Evolutionary conservation across 306 rosid species (phyloP).

Genomic region (Sindora glabra): DNA sequence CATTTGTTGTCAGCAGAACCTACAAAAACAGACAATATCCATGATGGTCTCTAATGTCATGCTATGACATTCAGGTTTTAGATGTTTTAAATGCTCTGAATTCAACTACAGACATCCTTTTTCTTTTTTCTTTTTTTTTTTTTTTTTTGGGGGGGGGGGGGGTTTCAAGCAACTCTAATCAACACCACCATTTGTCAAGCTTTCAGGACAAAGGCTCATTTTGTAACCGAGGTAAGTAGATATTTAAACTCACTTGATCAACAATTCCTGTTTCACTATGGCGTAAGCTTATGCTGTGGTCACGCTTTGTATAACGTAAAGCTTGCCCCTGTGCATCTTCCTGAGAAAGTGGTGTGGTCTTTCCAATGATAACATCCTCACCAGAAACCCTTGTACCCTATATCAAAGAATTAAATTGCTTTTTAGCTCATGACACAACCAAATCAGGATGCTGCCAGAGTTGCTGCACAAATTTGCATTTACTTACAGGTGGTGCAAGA

Average conservation of each 20-base stretch:
- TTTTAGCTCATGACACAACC: not conserved
- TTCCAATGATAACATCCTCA: conserved; percentile 95
- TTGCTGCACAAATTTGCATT: not conserved
- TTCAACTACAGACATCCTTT: not conserved
- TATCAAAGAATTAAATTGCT: conserved; percentile 10
- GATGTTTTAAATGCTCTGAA: not conserved
- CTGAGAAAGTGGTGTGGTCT: conserved; percentile 86
- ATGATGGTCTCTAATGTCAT: not conserved
- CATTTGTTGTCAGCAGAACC: conserved; percentile 96
- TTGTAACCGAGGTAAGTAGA: not conserved
- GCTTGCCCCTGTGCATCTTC: conserved; percentile 88
- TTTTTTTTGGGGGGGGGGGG: too few species aligned
- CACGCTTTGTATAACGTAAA: conserved; percentile 79
- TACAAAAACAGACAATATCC: conserved; percentile 17
- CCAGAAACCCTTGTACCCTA: conserved; percentile 99
- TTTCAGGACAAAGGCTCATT: not conserved
- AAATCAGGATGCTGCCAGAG: not conserved
- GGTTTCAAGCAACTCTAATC: not conserved
- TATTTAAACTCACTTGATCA: conserved; percentile 65
- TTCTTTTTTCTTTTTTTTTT: too few species aligned
- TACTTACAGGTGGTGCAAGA: conserved; percentile 96
- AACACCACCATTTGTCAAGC: not conserved
- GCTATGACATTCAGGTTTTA: not conserved
- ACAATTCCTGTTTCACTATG: conserved; percentile 99
- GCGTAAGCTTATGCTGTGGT: conserved; percentile 93